Evolutionary conservation across 2,329 filamentous ascomycete species (phyloP).

Genomic region (Cercospora janseana): DNA sequence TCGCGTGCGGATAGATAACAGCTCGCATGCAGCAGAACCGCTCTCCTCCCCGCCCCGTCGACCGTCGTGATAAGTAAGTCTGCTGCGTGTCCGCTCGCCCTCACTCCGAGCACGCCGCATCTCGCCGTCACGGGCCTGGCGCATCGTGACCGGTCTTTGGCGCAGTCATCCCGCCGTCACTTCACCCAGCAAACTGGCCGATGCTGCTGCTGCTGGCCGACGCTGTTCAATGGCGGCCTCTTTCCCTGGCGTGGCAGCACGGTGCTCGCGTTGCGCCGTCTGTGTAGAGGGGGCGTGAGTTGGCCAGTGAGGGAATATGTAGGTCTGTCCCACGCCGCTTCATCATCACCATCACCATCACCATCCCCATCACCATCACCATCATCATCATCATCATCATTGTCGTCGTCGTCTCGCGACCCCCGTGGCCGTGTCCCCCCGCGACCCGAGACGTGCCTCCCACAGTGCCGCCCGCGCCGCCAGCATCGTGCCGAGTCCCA

Average conservation of each 20-base stretch:
- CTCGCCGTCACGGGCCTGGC: neutral
- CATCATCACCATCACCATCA: neutral
- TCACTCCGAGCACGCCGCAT: neutral
- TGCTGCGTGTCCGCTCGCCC: no score
- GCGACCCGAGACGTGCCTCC: neutral
- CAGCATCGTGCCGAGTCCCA: neutral
- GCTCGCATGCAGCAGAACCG: no score
- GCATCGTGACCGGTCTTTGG: neutral
- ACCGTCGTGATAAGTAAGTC: no score
- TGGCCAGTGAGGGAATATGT: neutral
- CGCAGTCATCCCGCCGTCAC: no score
- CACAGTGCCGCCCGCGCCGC: neutral
- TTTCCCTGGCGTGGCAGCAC: neutral
- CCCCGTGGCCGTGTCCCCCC: no score
- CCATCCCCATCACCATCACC: no score
- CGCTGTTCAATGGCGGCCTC: neutral
- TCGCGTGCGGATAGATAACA: no score
- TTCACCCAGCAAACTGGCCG: no score
- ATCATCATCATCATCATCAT: no score
- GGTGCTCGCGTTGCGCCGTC: neutral
- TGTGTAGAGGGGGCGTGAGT: neutral
- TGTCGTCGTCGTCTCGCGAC: no score
- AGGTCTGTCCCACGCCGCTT: neutral
- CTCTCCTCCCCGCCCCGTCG: no score
- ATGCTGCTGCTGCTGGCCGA: neutral